These are phyloP conservation scores for Hyaloscypha hepaticicola DNA, from an alignment of 495 filamentous ascomycete genomes.

Conservation along the genomic window DNA sequence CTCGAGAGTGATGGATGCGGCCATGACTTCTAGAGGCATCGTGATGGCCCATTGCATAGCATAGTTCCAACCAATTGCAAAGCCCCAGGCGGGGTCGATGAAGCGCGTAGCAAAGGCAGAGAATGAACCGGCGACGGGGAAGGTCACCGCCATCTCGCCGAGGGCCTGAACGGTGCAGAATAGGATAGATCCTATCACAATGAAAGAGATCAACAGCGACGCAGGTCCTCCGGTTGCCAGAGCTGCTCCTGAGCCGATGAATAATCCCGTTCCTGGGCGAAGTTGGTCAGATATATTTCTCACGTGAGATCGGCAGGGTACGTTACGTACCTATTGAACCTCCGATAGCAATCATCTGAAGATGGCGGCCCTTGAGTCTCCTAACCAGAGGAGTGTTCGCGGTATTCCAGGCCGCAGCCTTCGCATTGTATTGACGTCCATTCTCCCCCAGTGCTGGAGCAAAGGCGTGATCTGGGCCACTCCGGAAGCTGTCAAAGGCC, in stretches of 20 bases:
- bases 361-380: conserved; percentile 76
- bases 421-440: conserved; percentile 60
- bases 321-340: conserved; percentile 83
- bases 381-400: conserved; percentile 75
- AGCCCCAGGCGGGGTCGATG: conserved; percentile 93
- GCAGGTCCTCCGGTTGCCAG: conserved; percentile 81
- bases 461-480: conserved; percentile 6
- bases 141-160: conserved; percentile 84
- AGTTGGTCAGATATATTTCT: not conserved
- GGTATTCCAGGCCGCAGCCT: conserved; percentile 71
- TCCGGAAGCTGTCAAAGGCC: conserved; percentile 30
- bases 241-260: conserved; percentile 82
- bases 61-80: conserved; percentile 96
- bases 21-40: conserved; percentile 86
- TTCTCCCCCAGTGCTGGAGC: conserved; percentile 9
- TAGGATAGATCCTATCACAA: conserved; percentile 81
- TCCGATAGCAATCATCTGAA: conserved; percentile 97
- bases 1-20: conserved; percentile 81
- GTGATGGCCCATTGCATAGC: conserved; percentile 68
- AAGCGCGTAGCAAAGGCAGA: conserved; percentile 84
- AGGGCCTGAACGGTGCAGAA: conserved; percentile 94
- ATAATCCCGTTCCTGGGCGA: conserved; percentile 80
- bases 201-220: conserved; percentile 80
- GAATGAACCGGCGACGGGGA: conserved; percentile 87
- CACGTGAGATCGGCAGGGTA: conserved; percentile 2